phyloP scores from a whole-genome alignment of 2,329 filamentous ascomycete genomes.

The Zasmidium angulare region DNA sequence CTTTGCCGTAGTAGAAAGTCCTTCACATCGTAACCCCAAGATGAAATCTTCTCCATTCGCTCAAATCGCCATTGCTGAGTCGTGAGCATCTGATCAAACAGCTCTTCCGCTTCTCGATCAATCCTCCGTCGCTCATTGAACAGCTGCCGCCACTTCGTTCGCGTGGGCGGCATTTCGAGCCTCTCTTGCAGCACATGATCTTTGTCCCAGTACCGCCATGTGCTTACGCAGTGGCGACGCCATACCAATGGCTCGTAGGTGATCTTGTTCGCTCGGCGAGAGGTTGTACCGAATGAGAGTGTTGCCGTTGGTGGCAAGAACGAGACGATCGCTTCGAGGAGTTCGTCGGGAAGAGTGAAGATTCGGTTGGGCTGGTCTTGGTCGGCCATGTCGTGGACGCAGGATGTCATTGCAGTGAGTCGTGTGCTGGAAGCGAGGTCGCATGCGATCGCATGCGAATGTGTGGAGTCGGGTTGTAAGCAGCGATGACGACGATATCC shows the following conservation, averaged over 20 bases:
- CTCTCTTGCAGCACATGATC: conserved; percentile 62
- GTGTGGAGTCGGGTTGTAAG: background rate
- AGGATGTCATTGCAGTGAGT: background rate
- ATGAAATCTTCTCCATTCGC: conserved; percentile 69
- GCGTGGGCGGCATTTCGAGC: conserved; percentile 38
- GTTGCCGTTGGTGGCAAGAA: conserved; percentile 56
- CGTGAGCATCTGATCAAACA: conserved; percentile 67
- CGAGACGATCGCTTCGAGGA: conserved; percentile 75
- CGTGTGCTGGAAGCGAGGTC: background rate
- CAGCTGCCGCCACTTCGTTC: conserved; percentile 64
- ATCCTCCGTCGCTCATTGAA: conserved; percentile 38
- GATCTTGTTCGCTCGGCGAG: conserved; percentile 63
- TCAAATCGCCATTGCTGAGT: conserved; percentile 68
- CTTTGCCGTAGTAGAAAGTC: conserved; percentile 71
- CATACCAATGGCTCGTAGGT: conserved; percentile 75
- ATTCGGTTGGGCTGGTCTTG: conserved; percentile 10
- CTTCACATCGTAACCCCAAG: conserved; percentile 81
- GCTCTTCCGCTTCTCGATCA: conserved; percentile 34
- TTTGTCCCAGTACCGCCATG: conserved; percentile 74
- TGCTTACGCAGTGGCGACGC: conserved; percentile 68
- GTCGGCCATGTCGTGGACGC: background rate
- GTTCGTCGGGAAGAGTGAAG: conserved; percentile 70
- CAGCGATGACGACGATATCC: background rate
- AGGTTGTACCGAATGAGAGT: conserved; percentile 58
- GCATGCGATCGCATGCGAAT: background rate